Evolutionary conservation across 768 basidiomycete genomes (phyloP).

Genomic region (Cystofilobasidium capitatum): DNA sequence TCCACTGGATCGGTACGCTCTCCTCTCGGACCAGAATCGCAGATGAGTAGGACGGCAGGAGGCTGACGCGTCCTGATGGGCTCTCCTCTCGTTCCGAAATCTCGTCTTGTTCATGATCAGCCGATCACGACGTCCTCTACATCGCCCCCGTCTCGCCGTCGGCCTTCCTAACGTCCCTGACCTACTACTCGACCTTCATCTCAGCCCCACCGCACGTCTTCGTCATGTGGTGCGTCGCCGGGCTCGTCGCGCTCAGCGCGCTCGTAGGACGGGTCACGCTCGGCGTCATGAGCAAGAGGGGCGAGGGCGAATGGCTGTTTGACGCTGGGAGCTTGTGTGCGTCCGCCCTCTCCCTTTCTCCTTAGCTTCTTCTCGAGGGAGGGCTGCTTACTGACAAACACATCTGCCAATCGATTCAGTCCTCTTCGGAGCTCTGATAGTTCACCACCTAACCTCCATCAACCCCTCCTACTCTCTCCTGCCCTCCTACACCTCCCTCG

Average conservation of each 20-base stretch:
- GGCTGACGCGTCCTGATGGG: constrained; percentile 40
- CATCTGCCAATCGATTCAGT: constrained; percentile 10
- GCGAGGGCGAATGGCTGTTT: constrained; percentile 37
- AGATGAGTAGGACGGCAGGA: constrained; percentile 43
- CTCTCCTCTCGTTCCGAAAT: constrained; percentile 25
- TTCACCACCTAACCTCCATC: constrained; percentile 19
- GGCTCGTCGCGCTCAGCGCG: constrained; percentile 32
- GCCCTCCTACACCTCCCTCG: constrained; percentile 11
- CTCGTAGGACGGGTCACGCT: constrained; percentile 25
- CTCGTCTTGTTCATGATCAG: constrained; percentile 20
- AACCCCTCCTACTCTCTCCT: constrained; percentile 12
- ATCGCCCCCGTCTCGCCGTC: constrained; percentile 35
- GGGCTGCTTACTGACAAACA: background rate
- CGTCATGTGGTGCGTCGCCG: constrained; percentile 32
- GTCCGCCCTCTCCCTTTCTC: constrained; percentile 23
- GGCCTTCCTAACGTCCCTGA: constrained; percentile 34
- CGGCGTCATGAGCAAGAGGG: constrained; percentile 30
- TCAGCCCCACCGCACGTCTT: constrained; percentile 30
- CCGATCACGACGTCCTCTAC: constrained; percentile 40
- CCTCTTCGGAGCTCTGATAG: constrained; percentile 19
- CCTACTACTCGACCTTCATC: constrained; percentile 37
- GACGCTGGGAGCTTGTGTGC: constrained; percentile 38
- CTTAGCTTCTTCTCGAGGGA: background rate
- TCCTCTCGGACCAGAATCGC: constrained; percentile 74
- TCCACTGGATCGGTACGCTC: constrained; percentile 74